A percentile compares a stretch with the other conserved stretches of the same genome.
These are phyloP conservation scores for Aspergillus sp. DNA, from an alignment of 2,329 filamentous ascomycete species.

Conservation along the genomic window DNA sequence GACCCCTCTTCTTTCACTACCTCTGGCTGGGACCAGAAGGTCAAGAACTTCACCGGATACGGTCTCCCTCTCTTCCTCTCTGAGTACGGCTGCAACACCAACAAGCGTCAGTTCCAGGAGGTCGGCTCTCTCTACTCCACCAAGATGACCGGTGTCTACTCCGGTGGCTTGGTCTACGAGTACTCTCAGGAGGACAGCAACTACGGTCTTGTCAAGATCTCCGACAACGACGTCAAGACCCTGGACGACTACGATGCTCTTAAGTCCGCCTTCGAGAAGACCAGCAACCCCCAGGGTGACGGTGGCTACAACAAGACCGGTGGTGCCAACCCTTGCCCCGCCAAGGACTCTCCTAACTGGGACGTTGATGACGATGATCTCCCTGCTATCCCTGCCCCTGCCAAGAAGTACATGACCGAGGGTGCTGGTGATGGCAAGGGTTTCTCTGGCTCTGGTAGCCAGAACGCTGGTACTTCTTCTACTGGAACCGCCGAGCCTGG, in stretches of 20 bases:
- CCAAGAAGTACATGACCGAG: conserved; percentile 52
- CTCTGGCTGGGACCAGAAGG: conserved; percentile 84
- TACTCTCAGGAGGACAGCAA: conserved; percentile 80
- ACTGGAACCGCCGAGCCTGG: conserved; percentile 47
- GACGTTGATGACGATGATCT: conserved; percentile 50
- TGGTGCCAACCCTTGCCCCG: conserved; percentile 50
- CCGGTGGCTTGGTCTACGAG: conserved; percentile 93
- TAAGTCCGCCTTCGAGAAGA: conserved; percentile 46
- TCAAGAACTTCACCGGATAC: conserved; percentile 80
- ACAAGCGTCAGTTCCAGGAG: conserved; percentile 77
- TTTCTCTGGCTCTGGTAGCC: conserved; percentile 52
- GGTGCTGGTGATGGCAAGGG: conserved; percentile 56
- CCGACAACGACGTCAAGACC: conserved; percentile 51
- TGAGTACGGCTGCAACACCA: conserved; percentile 86
- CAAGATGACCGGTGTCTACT: conserved; percentile 87
- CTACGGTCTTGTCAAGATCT: conserved; percentile 73
- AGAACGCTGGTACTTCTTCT: conserved; percentile 49
- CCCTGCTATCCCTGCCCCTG: conserved; percentile 53
- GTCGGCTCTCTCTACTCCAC: conserved; percentile 71
- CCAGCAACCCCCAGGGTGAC: conserved; percentile 50
- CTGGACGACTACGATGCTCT: conserved; percentile 59
- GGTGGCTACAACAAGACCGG: conserved; percentile 56
- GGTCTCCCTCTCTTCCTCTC: conserved; percentile 90
- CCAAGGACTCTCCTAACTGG: conserved; percentile 50
- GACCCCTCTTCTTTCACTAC: conserved; percentile 71